Evolutionary conservation across 2,329 filamentous ascomycete species (phyloP).

Genomic region (Scedosporium boydii): DNA sequence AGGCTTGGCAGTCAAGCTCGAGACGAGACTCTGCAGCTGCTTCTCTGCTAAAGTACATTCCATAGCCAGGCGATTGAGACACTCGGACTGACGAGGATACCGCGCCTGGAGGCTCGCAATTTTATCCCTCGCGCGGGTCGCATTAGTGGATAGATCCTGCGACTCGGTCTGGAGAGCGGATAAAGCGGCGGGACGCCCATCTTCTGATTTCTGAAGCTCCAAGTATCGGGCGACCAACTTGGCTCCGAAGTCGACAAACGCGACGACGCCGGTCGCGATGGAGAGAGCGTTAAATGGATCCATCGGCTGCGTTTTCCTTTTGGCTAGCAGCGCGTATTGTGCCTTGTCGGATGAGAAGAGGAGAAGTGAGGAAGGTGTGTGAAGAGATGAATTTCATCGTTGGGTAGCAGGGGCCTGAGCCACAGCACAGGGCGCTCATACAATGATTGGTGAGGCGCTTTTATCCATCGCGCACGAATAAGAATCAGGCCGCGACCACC

Average conservation of each 20-base stretch:
- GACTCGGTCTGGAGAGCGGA: neutral
- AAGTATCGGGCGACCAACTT: neutral
- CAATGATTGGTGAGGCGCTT: too few relatives aligned
- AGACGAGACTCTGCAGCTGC: neutral
- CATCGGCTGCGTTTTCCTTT: neutral
- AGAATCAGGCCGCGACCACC: too few relatives aligned
- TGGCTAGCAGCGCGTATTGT: too few relatives aligned
- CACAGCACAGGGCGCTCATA: too few relatives aligned
- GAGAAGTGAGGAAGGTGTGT: too few relatives aligned
- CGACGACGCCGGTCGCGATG: neutral
- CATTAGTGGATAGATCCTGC: neutral
- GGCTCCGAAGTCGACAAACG: neutral
- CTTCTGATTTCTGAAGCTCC: neutral
- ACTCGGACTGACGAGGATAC: neutral
- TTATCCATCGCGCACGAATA: too few relatives aligned
- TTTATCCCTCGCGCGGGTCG: neutral
- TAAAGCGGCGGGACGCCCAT: neutral
- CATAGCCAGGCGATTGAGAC: neutral
- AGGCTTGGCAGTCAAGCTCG: neutral
- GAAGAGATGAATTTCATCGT: too few relatives aligned
- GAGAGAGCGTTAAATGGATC: neutral
- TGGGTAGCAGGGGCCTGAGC: too few relatives aligned
- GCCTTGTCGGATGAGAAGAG: neutral
- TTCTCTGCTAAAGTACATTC: neutral
- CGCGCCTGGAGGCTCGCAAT: neutral